Base-by-base conservation (phyloP, 2,329 filamentous ascomycete genomes). In the Fusarium tricinctum region DNA sequence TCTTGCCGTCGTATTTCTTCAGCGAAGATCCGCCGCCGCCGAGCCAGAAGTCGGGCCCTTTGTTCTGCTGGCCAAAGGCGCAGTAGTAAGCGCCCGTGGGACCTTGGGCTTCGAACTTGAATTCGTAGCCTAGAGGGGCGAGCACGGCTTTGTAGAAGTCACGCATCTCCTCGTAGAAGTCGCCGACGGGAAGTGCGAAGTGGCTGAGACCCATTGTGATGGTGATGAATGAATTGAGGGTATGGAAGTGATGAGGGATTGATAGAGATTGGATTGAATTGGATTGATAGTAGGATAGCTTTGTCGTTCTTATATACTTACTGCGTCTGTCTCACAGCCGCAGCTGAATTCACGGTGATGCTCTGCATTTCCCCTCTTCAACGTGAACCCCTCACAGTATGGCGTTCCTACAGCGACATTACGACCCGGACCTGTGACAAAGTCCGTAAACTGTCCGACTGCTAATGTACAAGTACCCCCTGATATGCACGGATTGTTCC, bases 141-240 rank as follows among this genome's bases (percentile, higher is more conserved):
- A 75, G 73, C 7, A 73, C 49, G 45, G 73, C 70, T 32, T 68
- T 71, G 65, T 75, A 75, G 33, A 75, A 75, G 66, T 75, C 71
- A 1, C 73, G 71, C 73, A 75, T 75, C 42, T 68, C 66, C 39
- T 30, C 49, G 58, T 69, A 75, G 68, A 74, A 61, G 10, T 73
- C 58, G 40, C 73, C 73, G 28, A 68, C 65, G 20, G 73, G 54
- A 47, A 75, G 63, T 28, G 62, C 63, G 26, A 75, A 40, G 59
- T 75, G 73, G 9, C 47, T 39, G 47, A 75, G 22, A 10, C 51
- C 51, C 51, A 52, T 52, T 44, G 39, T 52, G 35, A 38, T n/a
- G 35, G 17, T 23, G 55, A 33, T 17, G 38, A 20, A 32, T 14
- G 8, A 12, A 47, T 28, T 20, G 44, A 32, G n/a, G 20, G 14